Percentiles rank a stretch among this genome's conserved stretches.
These are phyloP conservation scores for Epithele typhae DNA, from an alignment of 768 basidiomycete species.

Conservation along the genomic window DNA sequence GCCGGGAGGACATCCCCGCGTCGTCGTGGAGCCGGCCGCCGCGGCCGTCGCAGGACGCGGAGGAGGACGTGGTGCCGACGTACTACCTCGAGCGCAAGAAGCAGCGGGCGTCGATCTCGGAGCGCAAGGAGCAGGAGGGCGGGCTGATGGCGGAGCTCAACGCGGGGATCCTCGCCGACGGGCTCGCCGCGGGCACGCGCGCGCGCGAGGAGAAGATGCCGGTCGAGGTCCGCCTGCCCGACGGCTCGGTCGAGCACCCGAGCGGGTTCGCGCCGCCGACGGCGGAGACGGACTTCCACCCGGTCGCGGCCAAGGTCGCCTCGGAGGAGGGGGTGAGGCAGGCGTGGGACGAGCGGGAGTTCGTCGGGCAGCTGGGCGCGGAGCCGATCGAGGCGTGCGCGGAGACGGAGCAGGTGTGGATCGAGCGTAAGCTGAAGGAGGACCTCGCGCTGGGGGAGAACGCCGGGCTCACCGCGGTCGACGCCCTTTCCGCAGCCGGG, in stretches of 20 bases:
- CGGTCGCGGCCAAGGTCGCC: constrained; percentile 18
- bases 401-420: constrained; percentile 11
- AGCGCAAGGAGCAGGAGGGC: constrained; percentile 26
- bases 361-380: not conserved
- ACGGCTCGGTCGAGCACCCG: constrained; percentile 37
- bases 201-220: constrained; percentile 35
- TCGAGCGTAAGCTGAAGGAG: constrained; percentile 7
- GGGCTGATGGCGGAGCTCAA: constrained; percentile 25
- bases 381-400: constrained; percentile 4
- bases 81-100: constrained; percentile 27
- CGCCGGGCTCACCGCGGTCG: constrained; percentile 3
- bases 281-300: constrained; percentile 33
- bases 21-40: constrained; percentile 23
- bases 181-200: constrained; percentile 23
- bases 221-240: constrained; percentile 33
- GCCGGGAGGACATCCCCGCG: constrained; percentile 16
- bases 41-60: constrained; percentile 24
- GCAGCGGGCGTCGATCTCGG: constrained; percentile 20
- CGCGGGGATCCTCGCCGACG: constrained; percentile 26
- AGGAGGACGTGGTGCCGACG: constrained; percentile 24
- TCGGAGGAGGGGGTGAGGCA: constrained; percentile 21
- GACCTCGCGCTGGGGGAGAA: constrained; percentile 1
- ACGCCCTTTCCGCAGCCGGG: constrained; percentile 3
- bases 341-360: constrained; percentile 23
- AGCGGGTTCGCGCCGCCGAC: constrained; percentile 43